Conservation (phyloP, 2,329 filamentous ascomycete genomes). For the Aspergillus brunneoviolaceus region DNA sequence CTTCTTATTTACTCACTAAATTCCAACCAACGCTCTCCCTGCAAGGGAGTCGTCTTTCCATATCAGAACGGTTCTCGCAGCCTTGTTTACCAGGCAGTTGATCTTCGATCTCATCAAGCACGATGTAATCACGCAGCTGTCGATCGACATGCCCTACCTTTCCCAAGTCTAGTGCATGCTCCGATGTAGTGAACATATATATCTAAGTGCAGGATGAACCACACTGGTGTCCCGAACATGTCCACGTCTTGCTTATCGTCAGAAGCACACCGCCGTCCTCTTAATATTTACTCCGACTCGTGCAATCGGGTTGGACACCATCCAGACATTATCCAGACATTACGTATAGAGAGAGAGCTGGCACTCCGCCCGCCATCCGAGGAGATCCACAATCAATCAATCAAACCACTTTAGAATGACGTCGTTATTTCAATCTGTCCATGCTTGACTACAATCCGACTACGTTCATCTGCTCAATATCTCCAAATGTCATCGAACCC, state of each 20-base stretch:
- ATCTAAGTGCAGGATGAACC: neutral
- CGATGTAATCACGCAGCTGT: neutral
- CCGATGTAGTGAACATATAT: neutral
- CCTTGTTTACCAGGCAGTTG: neutral
- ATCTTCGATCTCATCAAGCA: neutral
- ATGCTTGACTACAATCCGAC: too few species aligned
- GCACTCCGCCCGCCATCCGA: too few species aligned
- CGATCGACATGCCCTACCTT: neutral
- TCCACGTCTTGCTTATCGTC: too few species aligned
- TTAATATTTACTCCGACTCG: too few species aligned
- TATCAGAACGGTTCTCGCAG: slow-evolving; percentile 1
- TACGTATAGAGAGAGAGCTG: too few species aligned
- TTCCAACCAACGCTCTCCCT: slow-evolving; percentile 10
- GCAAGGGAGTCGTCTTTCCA: slow-evolving; percentile 14
- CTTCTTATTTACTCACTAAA: slow-evolving; percentile 15
- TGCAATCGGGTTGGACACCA: too few species aligned
- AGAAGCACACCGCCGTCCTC: too few species aligned
- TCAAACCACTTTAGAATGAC: neutral
- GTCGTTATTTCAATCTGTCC: neutral
- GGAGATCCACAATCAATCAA: too few species aligned
- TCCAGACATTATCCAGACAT: too few species aligned
- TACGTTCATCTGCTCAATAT: too few species aligned
- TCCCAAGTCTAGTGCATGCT: neutral
- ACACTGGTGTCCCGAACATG: too few species aligned
- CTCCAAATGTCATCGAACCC: too few species aligned